Percentiles rank a stretch among this genome's conserved stretches.
These are phyloP conservation scores for Xylaria cubensis DNA, from an alignment of 495 filamentous ascomycete species.

Conservation along the genomic window DNA sequence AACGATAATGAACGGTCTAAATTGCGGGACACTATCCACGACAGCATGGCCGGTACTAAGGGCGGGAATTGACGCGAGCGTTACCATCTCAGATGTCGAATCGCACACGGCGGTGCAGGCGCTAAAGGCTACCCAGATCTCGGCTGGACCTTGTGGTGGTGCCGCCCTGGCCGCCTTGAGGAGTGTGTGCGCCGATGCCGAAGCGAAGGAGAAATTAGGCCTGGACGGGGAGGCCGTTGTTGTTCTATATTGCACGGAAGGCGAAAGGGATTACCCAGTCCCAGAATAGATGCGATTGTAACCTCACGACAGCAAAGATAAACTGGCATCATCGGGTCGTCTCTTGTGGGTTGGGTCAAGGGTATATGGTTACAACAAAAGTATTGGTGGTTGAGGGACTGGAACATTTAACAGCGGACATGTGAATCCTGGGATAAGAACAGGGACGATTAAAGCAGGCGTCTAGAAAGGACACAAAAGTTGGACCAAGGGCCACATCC, in stretches of 20 bases:
- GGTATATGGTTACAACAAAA: slow-evolving; percentile 12
- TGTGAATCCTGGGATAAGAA: slow-evolving; percentile 2
- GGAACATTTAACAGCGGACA: slow-evolving; percentile 1
- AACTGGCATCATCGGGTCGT: slow-evolving; percentile 11
- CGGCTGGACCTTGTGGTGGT: slow-evolving; percentile 67
- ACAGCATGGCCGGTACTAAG: slow-evolving; percentile 66
- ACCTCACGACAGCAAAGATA: slow-evolving; percentile 7
- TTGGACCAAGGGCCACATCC: slow-evolving; percentile 16
- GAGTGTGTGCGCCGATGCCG: slow-evolving; percentile 44
- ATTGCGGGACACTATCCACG: slow-evolving; percentile 68
- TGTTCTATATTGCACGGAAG: slow-evolving; percentile 50
- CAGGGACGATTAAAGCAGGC: slow-evolving; percentile 23
- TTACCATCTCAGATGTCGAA: slow-evolving; percentile 63
- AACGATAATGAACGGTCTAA: slow-evolving; percentile 72
- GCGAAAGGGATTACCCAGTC: slow-evolving; percentile 33
- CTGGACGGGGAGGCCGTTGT: slow-evolving; percentile 57
- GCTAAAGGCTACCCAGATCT: slow-evolving; percentile 51
- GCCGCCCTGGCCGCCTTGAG: slow-evolving; percentile 65
- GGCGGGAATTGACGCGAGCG: slow-evolving; percentile 60
- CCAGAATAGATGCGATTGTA: slow-evolving; percentile 24
- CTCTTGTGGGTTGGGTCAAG: neutral
- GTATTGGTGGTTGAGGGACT: neutral
- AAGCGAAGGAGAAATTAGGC: slow-evolving; percentile 32
- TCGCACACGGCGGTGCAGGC: slow-evolving; percentile 58
- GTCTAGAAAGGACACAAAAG: slow-evolving; percentile 26